Evolutionary conservation across 1,284 basidiomycete species (phyloP).

Genomic region (Termitomyces sp.): DNA sequence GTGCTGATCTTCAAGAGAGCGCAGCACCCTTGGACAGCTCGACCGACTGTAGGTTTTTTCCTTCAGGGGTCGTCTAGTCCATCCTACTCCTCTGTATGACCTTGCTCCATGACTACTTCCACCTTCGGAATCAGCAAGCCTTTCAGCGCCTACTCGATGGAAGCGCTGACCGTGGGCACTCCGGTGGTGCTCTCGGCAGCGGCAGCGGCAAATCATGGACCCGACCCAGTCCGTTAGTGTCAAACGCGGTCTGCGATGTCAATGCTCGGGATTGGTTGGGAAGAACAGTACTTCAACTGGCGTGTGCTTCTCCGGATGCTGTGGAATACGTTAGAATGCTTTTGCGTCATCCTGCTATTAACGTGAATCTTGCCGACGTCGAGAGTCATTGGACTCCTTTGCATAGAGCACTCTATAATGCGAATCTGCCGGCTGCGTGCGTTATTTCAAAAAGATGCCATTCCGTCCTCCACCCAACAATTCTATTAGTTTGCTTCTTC

Average conservation of each 20-base stretch:
- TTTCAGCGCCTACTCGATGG: slow-evolving; percentile 78
- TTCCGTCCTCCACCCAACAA: slow-evolving; percentile 14
- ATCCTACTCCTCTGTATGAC: slow-evolving; percentile 50
- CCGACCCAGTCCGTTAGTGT: slow-evolving; percentile 40
- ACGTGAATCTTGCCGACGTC: slow-evolving; percentile 78
- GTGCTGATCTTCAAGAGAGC: slow-evolving; percentile 8
- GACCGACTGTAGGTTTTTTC: slow-evolving; percentile 18
- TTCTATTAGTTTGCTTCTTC: slow-evolving; percentile 56
- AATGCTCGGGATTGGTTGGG: slow-evolving; percentile 73
- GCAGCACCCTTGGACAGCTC: slow-evolving; percentile 16
- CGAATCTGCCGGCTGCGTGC: slow-evolving; percentile 77
- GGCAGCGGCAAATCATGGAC: slow-evolving; percentile 67
- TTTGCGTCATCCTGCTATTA: slow-evolving; percentile 73
- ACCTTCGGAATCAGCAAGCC: slow-evolving; percentile 72
- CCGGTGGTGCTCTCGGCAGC: slow-evolving; percentile 31
- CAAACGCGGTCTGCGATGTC: slow-evolving; percentile 46
- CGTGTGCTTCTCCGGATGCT: slow-evolving; percentile 59
- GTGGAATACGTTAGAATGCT: slow-evolving; percentile 80
- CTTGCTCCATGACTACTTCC: slow-evolving; percentile 78
- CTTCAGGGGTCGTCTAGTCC: slow-evolving; percentile 31
- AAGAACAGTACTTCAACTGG: slow-evolving; percentile 82
- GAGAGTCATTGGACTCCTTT: slow-evolving; percentile 92
- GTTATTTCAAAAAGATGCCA: slow-evolving; percentile 21
- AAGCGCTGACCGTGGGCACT: slow-evolving; percentile 28
- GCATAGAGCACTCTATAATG: slow-evolving; percentile 86